Percentiles rank a stretch among this genome's conserved stretches.
Conservation (phyloP, 345 rosid genomes). For the Pugionium dolabratum region DNA sequence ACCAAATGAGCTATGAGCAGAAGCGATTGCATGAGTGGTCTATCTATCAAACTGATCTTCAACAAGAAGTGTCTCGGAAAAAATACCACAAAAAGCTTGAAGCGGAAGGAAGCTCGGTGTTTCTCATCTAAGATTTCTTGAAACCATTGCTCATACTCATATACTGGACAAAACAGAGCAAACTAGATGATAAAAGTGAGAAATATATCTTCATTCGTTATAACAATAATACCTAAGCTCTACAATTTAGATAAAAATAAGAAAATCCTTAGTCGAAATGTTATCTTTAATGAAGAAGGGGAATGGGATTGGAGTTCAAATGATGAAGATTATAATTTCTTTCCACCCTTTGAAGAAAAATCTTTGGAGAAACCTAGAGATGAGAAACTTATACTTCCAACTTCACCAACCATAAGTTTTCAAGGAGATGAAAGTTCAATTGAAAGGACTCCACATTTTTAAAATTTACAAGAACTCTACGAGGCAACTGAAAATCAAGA, state of each 20-base stretch:
- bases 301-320: constrained; percentile 4
- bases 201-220: not conserved
- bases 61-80: not conserved
- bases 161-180: not conserved
- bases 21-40: not conserved
- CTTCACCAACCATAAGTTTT: not conserved
- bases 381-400: not conserved
- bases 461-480: not conserved
- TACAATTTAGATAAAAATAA: not conserved
- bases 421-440: constrained; percentile 1
- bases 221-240: not conserved
- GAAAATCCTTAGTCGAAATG: not conserved
- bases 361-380: not conserved
- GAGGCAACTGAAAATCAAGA: not conserved
- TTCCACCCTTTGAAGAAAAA: not conserved
- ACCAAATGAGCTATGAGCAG: not conserved
- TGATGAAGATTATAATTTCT: not conserved
- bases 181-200: not conserved
- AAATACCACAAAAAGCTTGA: constrained; percentile 16
- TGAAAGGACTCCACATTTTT: not conserved
- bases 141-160: not conserved
- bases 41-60: not conserved
- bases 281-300: not conserved
- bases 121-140: constrained; percentile 4
- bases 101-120: not conserved